A percentile compares a stretch with the other conserved stretches of the same genome.
Evolutionary conservation across 2,329 filamentous ascomycete species (phyloP).

Genomic region (Rosellinia necatrix): DNA sequence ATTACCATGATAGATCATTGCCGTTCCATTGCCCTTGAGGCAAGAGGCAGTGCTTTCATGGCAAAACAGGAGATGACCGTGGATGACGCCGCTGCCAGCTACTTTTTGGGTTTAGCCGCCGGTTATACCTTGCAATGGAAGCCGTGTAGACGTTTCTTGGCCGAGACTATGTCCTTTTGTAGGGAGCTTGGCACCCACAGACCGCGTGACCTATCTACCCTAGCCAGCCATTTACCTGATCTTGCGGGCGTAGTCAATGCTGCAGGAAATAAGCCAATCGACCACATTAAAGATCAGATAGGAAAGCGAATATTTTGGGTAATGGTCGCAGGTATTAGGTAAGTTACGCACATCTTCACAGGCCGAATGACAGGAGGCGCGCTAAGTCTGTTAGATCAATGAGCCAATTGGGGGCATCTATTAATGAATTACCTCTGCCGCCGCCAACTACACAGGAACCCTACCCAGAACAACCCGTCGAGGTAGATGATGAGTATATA

Average conservation of each 20-base stretch:
- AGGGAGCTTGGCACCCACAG: conserved; percentile 69
- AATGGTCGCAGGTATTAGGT: conserved; percentile 74
- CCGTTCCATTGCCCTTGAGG: conserved; percentile 68
- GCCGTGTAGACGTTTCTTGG: conserved; percentile 70
- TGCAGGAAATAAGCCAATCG: conserved; percentile 55
- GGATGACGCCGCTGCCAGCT: conserved; percentile 73
- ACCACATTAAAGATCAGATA: conserved; percentile 74
- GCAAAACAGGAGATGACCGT: conserved; percentile 57
- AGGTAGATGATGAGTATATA: conserved; percentile 85
- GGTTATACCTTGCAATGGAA: conserved; percentile 72
- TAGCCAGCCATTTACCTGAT: conserved; percentile 32
- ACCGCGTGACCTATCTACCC: conserved; percentile 46
- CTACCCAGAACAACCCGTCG: conserved; percentile 78
- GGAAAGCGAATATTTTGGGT: conserved; percentile 85
- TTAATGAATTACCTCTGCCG: conserved; percentile 74
- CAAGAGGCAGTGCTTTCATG: conserved; percentile 59
- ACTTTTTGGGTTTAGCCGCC: conserved; percentile 70
- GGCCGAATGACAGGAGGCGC: background rate
- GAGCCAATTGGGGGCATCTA: conserved; percentile 74
- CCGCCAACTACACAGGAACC: conserved; percentile 76
- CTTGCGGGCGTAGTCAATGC: conserved; percentile 45
- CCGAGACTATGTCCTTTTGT: conserved; percentile 72
- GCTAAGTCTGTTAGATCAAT: conserved; percentile 61
- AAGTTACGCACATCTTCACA: conserved; percentile 32
- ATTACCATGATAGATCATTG: conserved; percentile 73